Percentiles rank a stretch among this genome's conserved stretches.
Evolutionary conservation across 73 alveolate species (phyloP).

Genomic region (Durusdinium trenchii): DNA sequence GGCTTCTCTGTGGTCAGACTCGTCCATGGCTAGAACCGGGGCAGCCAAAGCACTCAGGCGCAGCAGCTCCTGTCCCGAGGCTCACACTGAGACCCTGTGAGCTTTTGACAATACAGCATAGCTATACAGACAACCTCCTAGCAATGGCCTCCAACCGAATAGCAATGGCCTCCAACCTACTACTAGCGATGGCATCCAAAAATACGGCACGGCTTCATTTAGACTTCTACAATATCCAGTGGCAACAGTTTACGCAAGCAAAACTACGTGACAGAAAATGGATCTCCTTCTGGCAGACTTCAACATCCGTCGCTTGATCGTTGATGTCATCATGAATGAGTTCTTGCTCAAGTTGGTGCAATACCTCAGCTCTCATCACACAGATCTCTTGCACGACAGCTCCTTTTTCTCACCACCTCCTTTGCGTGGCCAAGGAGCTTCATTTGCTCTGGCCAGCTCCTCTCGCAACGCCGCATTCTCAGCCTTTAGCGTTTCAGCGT

Average conservation of each 20-base stretch:
- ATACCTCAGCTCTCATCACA: background rate
- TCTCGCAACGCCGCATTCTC: constrained; percentile 49
- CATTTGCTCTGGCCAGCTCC: constrained; percentile 45
- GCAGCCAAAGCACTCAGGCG: constrained; percentile 59
- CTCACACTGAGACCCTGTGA: too few relatives aligned
- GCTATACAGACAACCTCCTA: too few relatives aligned
- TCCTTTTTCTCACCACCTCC: background rate
- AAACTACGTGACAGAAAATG: too few relatives aligned
- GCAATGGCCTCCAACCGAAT: too few relatives aligned
- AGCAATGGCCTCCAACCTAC: too few relatives aligned
- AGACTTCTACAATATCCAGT: too few relatives aligned
- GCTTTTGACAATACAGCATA: too few relatives aligned
- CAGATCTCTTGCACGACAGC: background rate
- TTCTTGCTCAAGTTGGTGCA: constrained; percentile 49
- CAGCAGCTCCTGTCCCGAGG: constrained; percentile 20
- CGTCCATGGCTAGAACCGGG: constrained; percentile 37
- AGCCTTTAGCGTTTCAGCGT: constrained; percentile 16
- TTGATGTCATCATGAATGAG: background rate
- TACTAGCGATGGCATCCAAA: too few relatives aligned
- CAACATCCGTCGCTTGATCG: constrained; percentile 12
- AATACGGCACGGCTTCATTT: too few relatives aligned
- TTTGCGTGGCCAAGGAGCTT: constrained; percentile 3
- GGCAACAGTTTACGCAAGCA: too few relatives aligned
- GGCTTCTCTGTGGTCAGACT: background rate
- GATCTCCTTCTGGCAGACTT: constrained; percentile 41